These are phyloP conservation scores for Vachellia collinsii DNA, from an alignment of 306 rosid genomes.

Conservation along the genomic window DNA sequence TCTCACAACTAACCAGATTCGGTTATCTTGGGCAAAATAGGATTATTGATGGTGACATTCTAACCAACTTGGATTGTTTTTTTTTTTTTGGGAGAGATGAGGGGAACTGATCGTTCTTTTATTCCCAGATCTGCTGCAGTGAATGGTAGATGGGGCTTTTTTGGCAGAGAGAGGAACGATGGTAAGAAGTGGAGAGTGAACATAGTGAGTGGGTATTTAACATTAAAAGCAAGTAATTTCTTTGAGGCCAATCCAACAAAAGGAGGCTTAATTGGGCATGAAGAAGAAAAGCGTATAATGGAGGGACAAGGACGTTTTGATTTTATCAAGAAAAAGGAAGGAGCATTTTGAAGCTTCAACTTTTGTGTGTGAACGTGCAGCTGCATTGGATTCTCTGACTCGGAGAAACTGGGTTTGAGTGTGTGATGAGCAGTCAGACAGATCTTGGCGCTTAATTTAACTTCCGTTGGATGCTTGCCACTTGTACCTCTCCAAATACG, in stretches of 20 bases:
- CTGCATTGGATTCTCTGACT: not conserved
- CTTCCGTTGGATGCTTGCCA: not conserved
- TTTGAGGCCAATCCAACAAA: no score
- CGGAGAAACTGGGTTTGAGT: not conserved
- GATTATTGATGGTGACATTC: not conserved
- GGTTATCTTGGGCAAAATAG: not conserved
- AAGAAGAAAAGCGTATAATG: no score
- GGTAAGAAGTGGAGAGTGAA: no score
- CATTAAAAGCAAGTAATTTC: no score
- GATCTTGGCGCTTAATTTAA: not conserved
- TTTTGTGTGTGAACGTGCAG: not conserved
- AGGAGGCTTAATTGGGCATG: no score
- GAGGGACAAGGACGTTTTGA: no score
- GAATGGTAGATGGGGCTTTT: no score
- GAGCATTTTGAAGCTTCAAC: not conserved
- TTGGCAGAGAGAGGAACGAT: no score
- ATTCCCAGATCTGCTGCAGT: not conserved
- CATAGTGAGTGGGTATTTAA: no score
- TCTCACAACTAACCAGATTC: not conserved
- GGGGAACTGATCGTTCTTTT: not conserved
- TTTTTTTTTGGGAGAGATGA: not conserved
- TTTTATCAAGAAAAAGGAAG: no score
- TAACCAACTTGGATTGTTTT: not conserved
- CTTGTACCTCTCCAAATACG: not conserved
- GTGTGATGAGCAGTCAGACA: not conserved